phyloP scores from a whole-genome alignment of 495 filamentous ascomycete genomes.

The Neurospora sp. region DNA sequence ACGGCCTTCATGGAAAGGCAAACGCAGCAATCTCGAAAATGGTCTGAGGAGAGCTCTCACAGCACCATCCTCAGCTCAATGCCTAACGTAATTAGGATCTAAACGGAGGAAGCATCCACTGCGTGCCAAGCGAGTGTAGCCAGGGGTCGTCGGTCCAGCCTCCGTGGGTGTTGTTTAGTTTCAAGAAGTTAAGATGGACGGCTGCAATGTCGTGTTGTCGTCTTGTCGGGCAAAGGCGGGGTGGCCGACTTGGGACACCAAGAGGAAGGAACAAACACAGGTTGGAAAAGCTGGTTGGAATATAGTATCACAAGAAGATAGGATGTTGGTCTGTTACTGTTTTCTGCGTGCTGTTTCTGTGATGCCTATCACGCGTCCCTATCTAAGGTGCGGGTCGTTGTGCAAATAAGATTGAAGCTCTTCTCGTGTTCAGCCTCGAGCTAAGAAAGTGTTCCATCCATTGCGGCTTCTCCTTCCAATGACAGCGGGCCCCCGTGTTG shows the following conservation, averaged over 20 bases:
- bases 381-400: background rate
- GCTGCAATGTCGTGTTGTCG: background rate
- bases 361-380: background rate
- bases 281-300: background rate
- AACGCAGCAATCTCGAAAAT: background rate
- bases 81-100: background rate
- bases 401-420: background rate
- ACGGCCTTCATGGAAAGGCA: conserved; percentile 15
- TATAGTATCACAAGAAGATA: background rate
- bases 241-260: background rate
- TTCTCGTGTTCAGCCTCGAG: background rate
- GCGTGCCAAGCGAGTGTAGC: background rate
- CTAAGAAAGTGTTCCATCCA: background rate
- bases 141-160: background rate
- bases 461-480: background rate
- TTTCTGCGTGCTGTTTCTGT: background rate
- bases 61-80: background rate
- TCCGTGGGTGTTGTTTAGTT: background rate
- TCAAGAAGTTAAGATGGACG: background rate
- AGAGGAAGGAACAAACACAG: background rate
- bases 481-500: background rate
- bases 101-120: background rate
- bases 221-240: background rate
- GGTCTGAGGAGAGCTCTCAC: background rate
- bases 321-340: background rate